phyloP scores from a whole-genome alignment of 2,329 filamentous ascomycete species.

The Cladosporium sp. region DNA sequence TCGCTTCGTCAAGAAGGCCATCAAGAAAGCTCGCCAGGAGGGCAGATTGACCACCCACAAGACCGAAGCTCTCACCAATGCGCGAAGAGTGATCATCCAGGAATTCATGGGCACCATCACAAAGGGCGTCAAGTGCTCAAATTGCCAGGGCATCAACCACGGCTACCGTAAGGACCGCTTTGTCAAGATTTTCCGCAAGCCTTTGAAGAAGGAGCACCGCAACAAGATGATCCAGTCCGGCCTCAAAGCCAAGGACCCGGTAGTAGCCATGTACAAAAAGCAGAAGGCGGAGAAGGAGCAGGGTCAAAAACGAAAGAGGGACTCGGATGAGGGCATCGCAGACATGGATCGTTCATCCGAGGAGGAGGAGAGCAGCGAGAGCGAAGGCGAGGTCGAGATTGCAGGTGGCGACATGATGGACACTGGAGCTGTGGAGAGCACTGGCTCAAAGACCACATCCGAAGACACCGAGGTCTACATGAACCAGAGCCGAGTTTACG shows the following conservation, averaged over 20 bases:
- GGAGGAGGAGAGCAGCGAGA: conserved; percentile 34
- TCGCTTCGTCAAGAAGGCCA: conserved; percentile 71
- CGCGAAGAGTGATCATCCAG: conserved; percentile 74
- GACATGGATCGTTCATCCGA: conserved; percentile 60
- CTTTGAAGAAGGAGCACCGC: conserved; percentile 72
- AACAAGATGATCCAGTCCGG: conserved; percentile 72
- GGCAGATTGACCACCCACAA: conserved; percentile 61
- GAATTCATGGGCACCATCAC: conserved; percentile 77
- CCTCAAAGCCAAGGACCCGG: conserved; percentile 69
- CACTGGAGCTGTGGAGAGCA: conserved; percentile 48
- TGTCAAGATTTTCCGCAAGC: conserved; percentile 90
- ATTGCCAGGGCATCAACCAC: conserved; percentile 71
- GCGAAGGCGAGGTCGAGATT: conserved; percentile 37
- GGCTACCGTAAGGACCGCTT: conserved; percentile 85
- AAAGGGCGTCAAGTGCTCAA: conserved; percentile 68
- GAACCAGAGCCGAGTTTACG: conserved; percentile 79
- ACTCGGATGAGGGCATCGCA: conserved; percentile 69
- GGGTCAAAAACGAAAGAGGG: conserved; percentile 49
- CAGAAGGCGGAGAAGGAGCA: conserved; percentile 42
- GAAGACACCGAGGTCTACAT: conserved; percentile 70
- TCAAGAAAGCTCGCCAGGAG: conserved; percentile 60
- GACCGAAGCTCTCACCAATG: conserved; percentile 79
- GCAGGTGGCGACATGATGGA: conserved; percentile 56
- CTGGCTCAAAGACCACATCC: conserved; percentile 37
- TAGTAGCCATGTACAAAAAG: conserved; percentile 60